Conservation (phyloP, 1,139 yeast species). For the Candida sanyaensis region DNA sequence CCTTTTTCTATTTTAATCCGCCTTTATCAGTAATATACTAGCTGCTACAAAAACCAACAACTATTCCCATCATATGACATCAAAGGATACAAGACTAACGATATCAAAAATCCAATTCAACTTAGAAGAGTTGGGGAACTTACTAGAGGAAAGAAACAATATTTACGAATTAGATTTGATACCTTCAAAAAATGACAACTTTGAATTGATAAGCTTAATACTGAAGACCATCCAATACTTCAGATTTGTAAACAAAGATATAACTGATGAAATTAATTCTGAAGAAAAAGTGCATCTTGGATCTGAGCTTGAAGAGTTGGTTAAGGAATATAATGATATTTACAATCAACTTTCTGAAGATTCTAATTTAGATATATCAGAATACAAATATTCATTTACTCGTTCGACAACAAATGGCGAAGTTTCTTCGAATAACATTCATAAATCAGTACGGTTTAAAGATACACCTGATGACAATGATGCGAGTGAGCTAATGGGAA, state of each 20-base stretch:
- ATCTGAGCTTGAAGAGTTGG: conserved; percentile 19
- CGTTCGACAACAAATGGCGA: conserved; percentile 7
- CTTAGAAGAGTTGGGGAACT: conserved; percentile 40
- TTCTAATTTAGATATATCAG: conserved; percentile 34
- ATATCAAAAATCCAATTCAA: conserved; percentile 17
- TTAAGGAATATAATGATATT: conserved; percentile 22
- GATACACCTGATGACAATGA: conserved; percentile 35
- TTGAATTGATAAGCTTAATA: conserved; percentile 49
- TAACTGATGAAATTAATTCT: conserved; percentile 15
- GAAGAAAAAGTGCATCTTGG: conserved; percentile 8
- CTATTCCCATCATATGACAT: conserved; percentile 1
- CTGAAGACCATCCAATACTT: conserved; percentile 33
- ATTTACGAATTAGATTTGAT: conserved; percentile 44
- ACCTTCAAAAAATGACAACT: conserved; percentile 56
- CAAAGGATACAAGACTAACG: conserved; percentile 18
- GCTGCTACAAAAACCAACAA: background rate
- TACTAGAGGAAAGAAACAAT: conserved; percentile 53
- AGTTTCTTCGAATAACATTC: conserved; percentile 8
- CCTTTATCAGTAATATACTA: background rate
- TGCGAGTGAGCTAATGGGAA: conserved; percentile 24
- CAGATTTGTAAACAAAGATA: conserved; percentile 35
- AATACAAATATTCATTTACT: conserved; percentile 29
- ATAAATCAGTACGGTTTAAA: conserved; percentile 56
- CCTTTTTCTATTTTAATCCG: background rate
- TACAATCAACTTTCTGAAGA: conserved; percentile 28